These are phyloP conservation scores for Dryadomyces sulphureus DNA, from an alignment of 2,329 filamentous ascomycete species.

Conservation along the genomic window DNA sequence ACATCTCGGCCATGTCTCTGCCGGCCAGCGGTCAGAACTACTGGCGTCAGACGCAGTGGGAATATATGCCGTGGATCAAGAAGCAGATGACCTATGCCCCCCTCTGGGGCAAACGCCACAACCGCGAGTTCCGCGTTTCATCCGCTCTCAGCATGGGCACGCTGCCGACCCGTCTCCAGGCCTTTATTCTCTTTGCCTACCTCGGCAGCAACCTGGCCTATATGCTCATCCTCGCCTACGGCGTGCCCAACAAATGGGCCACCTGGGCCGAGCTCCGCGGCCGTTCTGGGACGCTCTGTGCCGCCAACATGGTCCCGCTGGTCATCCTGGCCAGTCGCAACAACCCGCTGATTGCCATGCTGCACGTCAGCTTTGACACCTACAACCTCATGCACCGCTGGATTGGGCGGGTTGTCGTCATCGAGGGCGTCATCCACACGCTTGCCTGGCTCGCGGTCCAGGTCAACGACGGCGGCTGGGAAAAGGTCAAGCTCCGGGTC, in stretches of 20 bases:
- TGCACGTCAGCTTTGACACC: conserved; percentile 87
- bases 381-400: conserved; percentile 85
- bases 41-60: conserved; percentile 43
- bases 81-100: conserved; percentile 49
- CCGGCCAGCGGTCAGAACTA: conserved; percentile 38
- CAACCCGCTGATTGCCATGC: conserved; percentile 71
- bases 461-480: conserved; percentile 47
- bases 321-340: conserved; percentile 83
- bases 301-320: conserved; percentile 85
- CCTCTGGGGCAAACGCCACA: conserved; percentile 49
- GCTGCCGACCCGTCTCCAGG: conserved; percentile 49
- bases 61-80: conserved; percentile 48
- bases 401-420: conserved; percentile 60
- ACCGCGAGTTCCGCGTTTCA: conserved; percentile 32
- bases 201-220: conserved; percentile 46
- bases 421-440: conserved; percentile 57
- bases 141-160: conserved; percentile 38
- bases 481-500: conserved; percentile 39
- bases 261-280: conserved; percentile 73
- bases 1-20: conserved; percentile 42
- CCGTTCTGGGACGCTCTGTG: conserved; percentile 66
- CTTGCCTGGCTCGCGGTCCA: conserved; percentile 61
- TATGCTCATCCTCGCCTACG: conserved; percentile 47
- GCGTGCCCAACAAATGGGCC: conserved; percentile 40
- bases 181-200: conserved; percentile 40